These are phyloP conservation scores for Raffaelea arxii DNA, from an alignment of 2,329 filamentous ascomycete genomes.

Conservation along the genomic window DNA sequence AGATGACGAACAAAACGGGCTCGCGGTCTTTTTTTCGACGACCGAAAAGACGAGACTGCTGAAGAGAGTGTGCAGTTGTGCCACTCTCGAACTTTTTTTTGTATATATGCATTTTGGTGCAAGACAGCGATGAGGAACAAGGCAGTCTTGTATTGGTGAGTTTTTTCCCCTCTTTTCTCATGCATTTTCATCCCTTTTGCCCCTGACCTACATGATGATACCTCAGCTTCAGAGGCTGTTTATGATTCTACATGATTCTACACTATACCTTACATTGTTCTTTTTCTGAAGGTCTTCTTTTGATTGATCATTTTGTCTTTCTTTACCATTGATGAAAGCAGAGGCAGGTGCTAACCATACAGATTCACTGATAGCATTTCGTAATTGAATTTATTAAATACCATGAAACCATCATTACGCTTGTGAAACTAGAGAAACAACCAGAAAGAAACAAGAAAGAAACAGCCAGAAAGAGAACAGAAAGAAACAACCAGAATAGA, in stretches of 20 bases:
- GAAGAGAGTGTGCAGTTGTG: background rate
- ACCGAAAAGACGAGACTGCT: background rate
- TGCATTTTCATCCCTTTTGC: background rate
- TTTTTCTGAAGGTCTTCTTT: conserved; percentile 3
- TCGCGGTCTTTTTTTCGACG: background rate
- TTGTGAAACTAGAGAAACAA: too few relatives aligned
- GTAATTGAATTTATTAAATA: too few relatives aligned
- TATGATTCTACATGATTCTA: conserved; percentile 13
- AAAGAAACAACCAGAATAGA: background rate
- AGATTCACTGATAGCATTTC: background rate
- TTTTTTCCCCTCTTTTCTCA: background rate
- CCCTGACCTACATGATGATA: conserved; percentile 9
- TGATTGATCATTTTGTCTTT: conserved; percentile 4
- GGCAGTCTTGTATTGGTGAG: conserved; percentile 1
- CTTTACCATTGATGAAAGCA: too few relatives aligned
- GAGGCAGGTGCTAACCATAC: too few relatives aligned
- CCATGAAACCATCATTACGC: too few relatives aligned
- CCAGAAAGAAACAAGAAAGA: too few relatives aligned
- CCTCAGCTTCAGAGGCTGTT: conserved; percentile 13
- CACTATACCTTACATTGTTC: conserved; percentile 10
- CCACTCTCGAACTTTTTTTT: background rate
- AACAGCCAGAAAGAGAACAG: background rate
- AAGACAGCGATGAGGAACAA: background rate
- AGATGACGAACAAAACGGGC: background rate
- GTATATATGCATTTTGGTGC: conserved; percentile 5